These are phyloP conservation scores for Aureobasidium pullulans DNA, from an alignment of 2,329 filamentous ascomycete species.

Conservation along the genomic window DNA sequence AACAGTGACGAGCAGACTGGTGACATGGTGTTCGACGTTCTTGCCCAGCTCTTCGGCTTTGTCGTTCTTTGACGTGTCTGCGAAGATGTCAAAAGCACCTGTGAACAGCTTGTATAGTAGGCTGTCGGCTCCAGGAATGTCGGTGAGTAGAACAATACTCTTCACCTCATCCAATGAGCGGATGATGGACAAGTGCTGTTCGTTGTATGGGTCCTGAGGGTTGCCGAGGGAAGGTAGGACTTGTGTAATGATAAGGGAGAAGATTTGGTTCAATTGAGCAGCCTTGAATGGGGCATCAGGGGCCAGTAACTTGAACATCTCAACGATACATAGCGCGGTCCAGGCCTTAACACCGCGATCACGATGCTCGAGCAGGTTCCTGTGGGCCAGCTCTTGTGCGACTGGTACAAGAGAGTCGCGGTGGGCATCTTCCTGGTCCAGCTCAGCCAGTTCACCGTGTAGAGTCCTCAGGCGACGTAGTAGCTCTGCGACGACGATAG, in stretches of 20 bases:
- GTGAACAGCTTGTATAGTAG: conserved; percentile 78
- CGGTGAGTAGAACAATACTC: conserved; percentile 84
- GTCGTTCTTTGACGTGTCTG: conserved; percentile 64
- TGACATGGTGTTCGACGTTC: conserved; percentile 91
- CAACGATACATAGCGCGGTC: conserved; percentile 80
- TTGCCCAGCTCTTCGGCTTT: conserved; percentile 79
- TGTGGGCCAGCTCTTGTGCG: conserved; percentile 74
- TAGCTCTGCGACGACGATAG: conserved; percentile 76
- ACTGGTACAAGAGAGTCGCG: conserved; percentile 76
- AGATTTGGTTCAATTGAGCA: conserved; percentile 91
- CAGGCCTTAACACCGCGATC: conserved; percentile 89
- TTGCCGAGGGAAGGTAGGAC: conserved; percentile 81
- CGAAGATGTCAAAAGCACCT: conserved; percentile 85
- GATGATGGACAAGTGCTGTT: conserved; percentile 86
- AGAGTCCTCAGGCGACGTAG: conserved; percentile 73
- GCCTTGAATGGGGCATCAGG: conserved; percentile 91
- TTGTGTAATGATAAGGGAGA: conserved; percentile 75
- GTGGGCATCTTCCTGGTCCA: conserved; percentile 82
- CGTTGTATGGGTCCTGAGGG: conserved; percentile 82
- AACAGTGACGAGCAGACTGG: conserved; percentile 71
- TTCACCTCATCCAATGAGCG: conserved; percentile 86
- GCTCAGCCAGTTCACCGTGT: conserved; percentile 70
- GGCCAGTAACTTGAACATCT: conserved; percentile 86
- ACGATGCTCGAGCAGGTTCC: conserved; percentile 80
- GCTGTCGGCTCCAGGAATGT: conserved; percentile 73